Evolutionary conservation across 371 early-diverging fungal species (phyloP), one percentile per base, ranked within the genome.

Genomic region (Haplosporangium sp.): DNA sequence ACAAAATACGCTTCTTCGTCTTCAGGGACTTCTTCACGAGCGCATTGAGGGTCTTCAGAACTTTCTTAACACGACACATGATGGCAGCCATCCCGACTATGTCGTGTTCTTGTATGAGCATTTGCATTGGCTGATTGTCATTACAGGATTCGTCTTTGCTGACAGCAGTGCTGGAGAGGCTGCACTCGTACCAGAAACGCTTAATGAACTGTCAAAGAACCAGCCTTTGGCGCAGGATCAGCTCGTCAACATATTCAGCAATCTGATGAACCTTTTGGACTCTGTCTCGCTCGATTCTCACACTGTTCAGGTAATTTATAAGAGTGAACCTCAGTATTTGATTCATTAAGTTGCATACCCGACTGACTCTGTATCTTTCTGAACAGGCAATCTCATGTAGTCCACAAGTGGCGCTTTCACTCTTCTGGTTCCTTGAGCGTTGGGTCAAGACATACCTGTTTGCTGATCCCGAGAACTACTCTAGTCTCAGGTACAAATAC

Each of bases 391-490:
- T 86, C 23, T 83, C 88, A 21, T 91, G 90, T 74, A 93, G 93
- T 72, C 95, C 95, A 5, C 84, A 89, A 57, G 86, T 93, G 6
- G 85, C 90, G 2, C 90, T 93, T 60, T 91, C 92, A 0, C 69
- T 93, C 36, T 81, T 93, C 51, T 92, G 92, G 91, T 94, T 89
- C 73, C 80, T 91, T 55, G 91, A 92, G 61, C 83, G 95, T 21
- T 94, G 95, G 93, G 82, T 85, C 48, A 84, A 86, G 55, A 89
- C 93, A 0, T 94, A 92, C 70, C 69, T 94, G 10, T 85, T 93
- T 45, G 42, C 90, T 18, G 83, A 87, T 56, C 86, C 87, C 38
- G 84, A 86, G 13, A 88, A 92, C 42, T 91, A 92, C 68, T 74
- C 84, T 7, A 74, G 75, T 61, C 83, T 89, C 50, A 88, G 89